phyloP scores from a whole-genome alignment of 805 yeast species.

The Teunomyces barrocoloradensis region DNA sequence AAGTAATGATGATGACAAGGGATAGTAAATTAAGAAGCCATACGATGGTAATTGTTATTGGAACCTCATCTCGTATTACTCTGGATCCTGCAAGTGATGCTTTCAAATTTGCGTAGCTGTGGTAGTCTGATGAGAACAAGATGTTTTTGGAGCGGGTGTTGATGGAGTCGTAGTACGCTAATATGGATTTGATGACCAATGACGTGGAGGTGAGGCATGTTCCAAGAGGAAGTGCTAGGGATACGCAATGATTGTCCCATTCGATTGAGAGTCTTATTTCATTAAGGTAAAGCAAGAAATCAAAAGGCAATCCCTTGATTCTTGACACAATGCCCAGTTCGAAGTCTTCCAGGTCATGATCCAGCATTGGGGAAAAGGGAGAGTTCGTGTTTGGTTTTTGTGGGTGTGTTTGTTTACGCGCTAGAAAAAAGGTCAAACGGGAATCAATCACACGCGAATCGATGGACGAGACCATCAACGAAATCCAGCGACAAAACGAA shows the following conservation, averaged over 20 bases:
- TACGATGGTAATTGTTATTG: slow-evolving; percentile 12
- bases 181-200: slow-evolving; percentile 19
- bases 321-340: slow-evolving; percentile 24
- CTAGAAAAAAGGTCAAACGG: neutral
- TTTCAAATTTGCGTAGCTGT: slow-evolving; percentile 31
- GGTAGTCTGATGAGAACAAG: slow-evolving; percentile 34
- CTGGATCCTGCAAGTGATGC: slow-evolving; percentile 5
- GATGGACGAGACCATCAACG: slow-evolving; percentile 9
- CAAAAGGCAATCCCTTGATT: slow-evolving; percentile 33
- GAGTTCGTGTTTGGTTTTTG: neutral
- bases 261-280: slow-evolving; percentile 39
- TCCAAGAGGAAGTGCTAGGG: slow-evolving; percentile 33
- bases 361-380: neutral
- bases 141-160: slow-evolving; percentile 27
- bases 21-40: slow-evolving; percentile 16
- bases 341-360: neutral
- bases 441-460: neutral
- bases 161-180: slow-evolving; percentile 25
- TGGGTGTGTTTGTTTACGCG: slow-evolving; percentile 1
- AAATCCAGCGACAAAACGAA: slow-evolving; percentile 8
- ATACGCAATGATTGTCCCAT: slow-evolving; percentile 37
- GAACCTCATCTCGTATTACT: slow-evolving; percentile 5
- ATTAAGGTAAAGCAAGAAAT: slow-evolving; percentile 32
- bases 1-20: slow-evolving; percentile 4
- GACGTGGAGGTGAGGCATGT: slow-evolving; percentile 16